Evolutionary conservation across 306 rosid species (phyloP).

Genomic region (Acacia acuminata): DNA sequence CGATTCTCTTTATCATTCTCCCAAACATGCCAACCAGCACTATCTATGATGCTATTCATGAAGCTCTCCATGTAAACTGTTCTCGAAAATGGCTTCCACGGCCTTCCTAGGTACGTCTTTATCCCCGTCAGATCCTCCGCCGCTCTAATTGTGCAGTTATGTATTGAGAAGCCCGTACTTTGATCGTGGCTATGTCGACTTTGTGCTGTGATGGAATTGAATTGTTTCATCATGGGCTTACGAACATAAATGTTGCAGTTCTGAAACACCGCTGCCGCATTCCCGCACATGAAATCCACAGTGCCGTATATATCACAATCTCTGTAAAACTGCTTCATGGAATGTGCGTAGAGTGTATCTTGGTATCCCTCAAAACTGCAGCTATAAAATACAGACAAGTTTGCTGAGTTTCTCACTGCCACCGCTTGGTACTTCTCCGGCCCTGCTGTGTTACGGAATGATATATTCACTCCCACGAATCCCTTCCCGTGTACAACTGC

Average conservation of each 20-base stretch:
- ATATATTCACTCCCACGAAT: conserved; percentile 74
- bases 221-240: conserved; percentile 64
- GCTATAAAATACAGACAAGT: conserved; percentile 68
- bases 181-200: conserved; percentile 54
- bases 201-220: conserved; percentile 84
- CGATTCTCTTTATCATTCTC: conserved; percentile 42
- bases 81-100: conserved; percentile 75
- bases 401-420: conserved; percentile 72
- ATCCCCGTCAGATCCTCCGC: conserved; percentile 49
- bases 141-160: conserved; percentile 57
- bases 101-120: conserved; percentile 68
- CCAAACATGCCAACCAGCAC: conserved; percentile 72
- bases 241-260: conserved; percentile 69
- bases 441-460: conserved; percentile 78
- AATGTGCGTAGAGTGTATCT: conserved; percentile 74
- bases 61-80: conserved; percentile 65
- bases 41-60: conserved; percentile 45
- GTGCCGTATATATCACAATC: conserved; percentile 88
- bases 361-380: conserved; percentile 90
- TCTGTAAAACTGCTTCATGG: conserved; percentile 73
- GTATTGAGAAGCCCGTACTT: conserved; percentile 67
- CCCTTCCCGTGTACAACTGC: conserved; percentile 69
- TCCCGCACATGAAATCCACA: conserved; percentile 83
- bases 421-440: conserved; percentile 78
- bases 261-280: conserved; percentile 72